These are phyloP conservation scores for Herpetospermum pedunculosum DNA, from an alignment of 306 rosid species.

Conservation along the genomic window DNA sequence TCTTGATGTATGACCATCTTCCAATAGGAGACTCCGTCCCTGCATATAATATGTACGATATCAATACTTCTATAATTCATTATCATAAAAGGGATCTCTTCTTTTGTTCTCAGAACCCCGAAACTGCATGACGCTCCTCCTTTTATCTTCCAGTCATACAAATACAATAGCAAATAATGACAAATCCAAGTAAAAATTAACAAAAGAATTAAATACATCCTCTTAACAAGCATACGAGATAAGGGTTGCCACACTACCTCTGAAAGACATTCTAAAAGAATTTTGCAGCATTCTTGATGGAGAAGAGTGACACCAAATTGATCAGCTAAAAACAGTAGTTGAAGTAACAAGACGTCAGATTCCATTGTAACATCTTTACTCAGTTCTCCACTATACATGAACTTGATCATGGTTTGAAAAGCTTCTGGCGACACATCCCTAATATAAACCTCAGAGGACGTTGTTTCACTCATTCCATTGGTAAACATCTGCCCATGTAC, in stretches of 20 bases:
- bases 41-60: slow-evolving; percentile 79
- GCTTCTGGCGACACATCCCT: slow-evolving; percentile 79
- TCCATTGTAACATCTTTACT: slow-evolving; percentile 33
- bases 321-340: slow-evolving; percentile 76
- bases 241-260: slow-evolving; percentile 60
- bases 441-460: slow-evolving; percentile 52
- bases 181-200: slow-evolving; percentile 13
- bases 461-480: slow-evolving; percentile 95
- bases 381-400: slow-evolving; percentile 65
- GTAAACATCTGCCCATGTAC: slow-evolving; percentile 72
- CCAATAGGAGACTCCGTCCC: slow-evolving; percentile 87
- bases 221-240: slow-evolving; percentile 4
- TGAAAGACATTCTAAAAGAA: slow-evolving; percentile 71
- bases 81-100: slow-evolving; percentile 46
- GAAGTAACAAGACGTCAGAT: slow-evolving; percentile 57
- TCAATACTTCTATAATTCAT: slow-evolving; percentile 55
- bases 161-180: slow-evolving; percentile 27
- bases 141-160: slow-evolving; percentile 37
- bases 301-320: slow-evolving; percentile 84
- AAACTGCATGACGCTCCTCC: slow-evolving; percentile 63
- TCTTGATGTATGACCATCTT: slow-evolving; percentile 78
- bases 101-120: slow-evolving; percentile 63
- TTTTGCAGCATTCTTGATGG: slow-evolving; percentile 88
- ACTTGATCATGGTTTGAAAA: slow-evolving; percentile 64
- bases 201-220: background rate